These are phyloP conservation scores for Phytophthora pinifolia DNA, from an alignment of 352 stramenopile species.

Conservation along the genomic window DNA sequence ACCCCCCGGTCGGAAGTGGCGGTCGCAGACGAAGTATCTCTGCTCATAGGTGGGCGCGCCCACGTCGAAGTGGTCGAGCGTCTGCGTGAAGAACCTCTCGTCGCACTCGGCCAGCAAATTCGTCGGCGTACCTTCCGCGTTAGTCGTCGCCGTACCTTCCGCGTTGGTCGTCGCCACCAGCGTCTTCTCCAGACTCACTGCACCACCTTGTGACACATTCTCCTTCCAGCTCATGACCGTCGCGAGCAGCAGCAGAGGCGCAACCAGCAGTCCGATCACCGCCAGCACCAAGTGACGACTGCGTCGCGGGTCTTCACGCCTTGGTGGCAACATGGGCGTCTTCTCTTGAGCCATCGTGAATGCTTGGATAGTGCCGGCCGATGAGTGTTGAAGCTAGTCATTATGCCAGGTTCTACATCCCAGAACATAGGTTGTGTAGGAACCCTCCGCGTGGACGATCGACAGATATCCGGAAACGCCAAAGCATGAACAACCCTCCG, in stretches of 20 bases:
- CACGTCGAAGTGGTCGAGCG: constrained; percentile 75
- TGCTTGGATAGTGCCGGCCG: background rate
- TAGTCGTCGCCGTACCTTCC: too few species aligned
- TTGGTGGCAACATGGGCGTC: constrained; percentile 17
- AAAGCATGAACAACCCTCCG: constrained; percentile 44
- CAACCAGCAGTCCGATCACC: constrained; percentile 16
- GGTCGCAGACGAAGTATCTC: constrained; percentile 90
- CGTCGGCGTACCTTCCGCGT: constrained; percentile 31
- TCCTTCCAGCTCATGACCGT: constrained; percentile 9
- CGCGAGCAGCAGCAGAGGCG: constrained; percentile 26
- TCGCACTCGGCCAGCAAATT: constrained; percentile 64
- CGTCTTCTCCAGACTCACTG: background rate
- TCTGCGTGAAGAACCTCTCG: constrained; percentile 73
- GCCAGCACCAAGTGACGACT: constrained; percentile 21
- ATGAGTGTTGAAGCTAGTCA: constrained; percentile 12
- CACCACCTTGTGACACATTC: background rate
- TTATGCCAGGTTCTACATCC: background rate
- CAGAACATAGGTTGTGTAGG: background rate
- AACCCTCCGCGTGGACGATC: constrained; percentile 22
- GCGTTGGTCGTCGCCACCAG: constrained; percentile 26
- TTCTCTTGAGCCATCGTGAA: constrained; percentile 22
- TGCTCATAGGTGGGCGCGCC: constrained; percentile 69
- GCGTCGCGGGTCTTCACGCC: background rate
- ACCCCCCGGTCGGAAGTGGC: constrained; percentile 57
- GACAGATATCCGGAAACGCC: constrained; percentile 23